Evolutionary conservation across 2,329 filamentous ascomycete species (phyloP).

Genomic region (Claviceps humidiphila): DNA sequence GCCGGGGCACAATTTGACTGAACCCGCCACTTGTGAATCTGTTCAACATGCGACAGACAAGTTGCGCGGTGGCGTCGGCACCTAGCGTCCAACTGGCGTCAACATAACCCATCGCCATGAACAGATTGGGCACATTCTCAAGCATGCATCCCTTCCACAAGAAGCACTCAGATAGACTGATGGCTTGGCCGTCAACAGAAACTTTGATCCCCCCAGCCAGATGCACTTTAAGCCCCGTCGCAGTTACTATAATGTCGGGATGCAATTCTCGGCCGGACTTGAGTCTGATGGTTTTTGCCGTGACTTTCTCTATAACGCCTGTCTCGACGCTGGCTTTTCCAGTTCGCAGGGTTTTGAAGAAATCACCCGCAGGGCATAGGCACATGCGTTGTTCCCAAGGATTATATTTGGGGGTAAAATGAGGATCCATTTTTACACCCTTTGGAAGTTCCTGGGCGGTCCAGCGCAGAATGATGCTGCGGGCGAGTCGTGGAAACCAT

Average conservation of each 20-base stretch:
- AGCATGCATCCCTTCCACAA: constrained; percentile 50
- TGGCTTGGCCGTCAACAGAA: constrained; percentile 33
- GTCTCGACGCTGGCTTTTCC: constrained; percentile 31
- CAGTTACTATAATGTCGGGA: constrained; percentile 52
- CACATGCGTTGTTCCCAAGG: constrained; percentile 67
- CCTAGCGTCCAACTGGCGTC: constrained; percentile 52
- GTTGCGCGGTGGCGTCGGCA: constrained; percentile 21
- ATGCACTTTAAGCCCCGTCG: constrained; percentile 47
- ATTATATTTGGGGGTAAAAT: constrained; percentile 48
- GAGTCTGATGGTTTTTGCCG: constrained; percentile 28
- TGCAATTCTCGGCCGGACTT: constrained; percentile 32
- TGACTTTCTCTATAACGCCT: constrained; percentile 34
- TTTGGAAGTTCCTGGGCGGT: constrained; percentile 37
- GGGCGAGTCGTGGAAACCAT: constrained; percentile 35
- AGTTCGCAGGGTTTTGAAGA: constrained; percentile 29
- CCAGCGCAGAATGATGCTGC: constrained; percentile 28
- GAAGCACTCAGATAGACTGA: constrained; percentile 34
- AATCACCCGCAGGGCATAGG: constrained; percentile 40
- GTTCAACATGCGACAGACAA: constrained; percentile 3
- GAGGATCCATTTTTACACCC: constrained; percentile 36
- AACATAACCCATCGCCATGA: constrained; percentile 48
- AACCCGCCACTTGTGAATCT: neutral
- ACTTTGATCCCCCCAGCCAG: constrained; percentile 38
- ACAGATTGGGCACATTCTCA: constrained; percentile 47
- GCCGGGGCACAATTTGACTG: neutral